These are phyloP conservation scores for Euptelea pleiosperma DNA, from an alignment of 164 flowering plant species.

Conservation along the genomic window DNA sequence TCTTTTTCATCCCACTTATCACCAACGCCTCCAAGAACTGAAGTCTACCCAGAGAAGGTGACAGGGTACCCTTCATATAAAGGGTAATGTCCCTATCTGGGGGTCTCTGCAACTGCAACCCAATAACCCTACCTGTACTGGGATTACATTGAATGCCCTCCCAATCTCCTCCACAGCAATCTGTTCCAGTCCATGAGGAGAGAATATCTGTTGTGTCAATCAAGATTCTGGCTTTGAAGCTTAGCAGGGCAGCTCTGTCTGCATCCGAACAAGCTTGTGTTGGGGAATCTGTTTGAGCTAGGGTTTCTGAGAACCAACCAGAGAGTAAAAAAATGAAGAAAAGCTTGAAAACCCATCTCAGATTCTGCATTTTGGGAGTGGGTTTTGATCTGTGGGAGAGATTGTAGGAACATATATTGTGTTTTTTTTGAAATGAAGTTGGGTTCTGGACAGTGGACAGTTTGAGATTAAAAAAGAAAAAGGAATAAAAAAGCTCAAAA, in stretches of 20 bases:
- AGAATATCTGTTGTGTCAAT: constrained; percentile 70
- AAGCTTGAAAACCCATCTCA: constrained; percentile 37
- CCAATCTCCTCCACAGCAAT: constrained; percentile 90
- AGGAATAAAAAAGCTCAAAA: constrained; percentile 19
- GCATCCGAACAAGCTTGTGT: constrained; percentile 41
- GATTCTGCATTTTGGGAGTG: constrained; percentile 48
- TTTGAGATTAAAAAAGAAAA: constrained; percentile 2
- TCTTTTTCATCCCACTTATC: constrained; percentile 75
- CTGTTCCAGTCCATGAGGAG: constrained; percentile 68
- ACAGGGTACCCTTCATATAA: constrained; percentile 76
- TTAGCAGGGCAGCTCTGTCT: constrained; percentile 68
- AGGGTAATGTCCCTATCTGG: constrained; percentile 24
- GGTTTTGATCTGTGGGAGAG: constrained; percentile 28
- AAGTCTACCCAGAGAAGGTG: constrained; percentile 56
- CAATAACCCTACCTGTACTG: constrained; percentile 56
- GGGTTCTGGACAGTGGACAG: too few species aligned
- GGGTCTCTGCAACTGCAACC: constrained; percentile 54
- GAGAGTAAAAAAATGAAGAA: constrained; percentile 29
- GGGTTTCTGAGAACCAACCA: constrained; percentile 15
- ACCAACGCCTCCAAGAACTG: constrained; percentile 61
- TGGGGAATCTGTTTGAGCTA: constrained; percentile 23
- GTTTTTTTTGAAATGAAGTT: constrained; percentile 7
- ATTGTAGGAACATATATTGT: constrained; percentile 5
- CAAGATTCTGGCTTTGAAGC: constrained; percentile 61
- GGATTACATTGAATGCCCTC: constrained; percentile 78